Evolutionary conservation across 169 alveolate species (phyloP).

Genomic region (Plasmodium gallinaceum): DNA sequence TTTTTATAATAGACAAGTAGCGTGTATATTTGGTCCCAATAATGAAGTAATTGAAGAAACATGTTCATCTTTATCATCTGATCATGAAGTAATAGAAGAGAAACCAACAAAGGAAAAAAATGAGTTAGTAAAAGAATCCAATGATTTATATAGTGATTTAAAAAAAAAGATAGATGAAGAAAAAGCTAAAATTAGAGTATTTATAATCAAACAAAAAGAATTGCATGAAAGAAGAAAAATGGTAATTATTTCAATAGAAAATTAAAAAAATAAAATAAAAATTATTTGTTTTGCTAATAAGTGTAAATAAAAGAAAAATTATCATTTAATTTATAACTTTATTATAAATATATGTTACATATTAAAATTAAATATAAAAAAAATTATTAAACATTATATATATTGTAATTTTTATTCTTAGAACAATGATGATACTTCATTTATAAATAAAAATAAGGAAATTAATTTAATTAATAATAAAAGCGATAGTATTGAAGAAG

Average conservation of each 20-base stretch:
- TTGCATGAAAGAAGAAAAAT: conserved; percentile 76
- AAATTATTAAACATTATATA: neutral
- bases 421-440: conserved; percentile 36
- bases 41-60: conserved; percentile 72
- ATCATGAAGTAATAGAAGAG: conserved; percentile 66
- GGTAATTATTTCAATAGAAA: conserved; percentile 22
- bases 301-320: neutral
- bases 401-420: neutral
- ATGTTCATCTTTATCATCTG: conserved; percentile 71
- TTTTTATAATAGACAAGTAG: conserved; percentile 34
- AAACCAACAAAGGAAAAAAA: conserved; percentile 44
- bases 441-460: conserved; percentile 25
- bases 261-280: neutral
- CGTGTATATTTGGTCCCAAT: conserved; percentile 72
- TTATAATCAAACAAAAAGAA: conserved; percentile 82
- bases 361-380: neutral
- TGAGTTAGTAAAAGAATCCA: conserved; percentile 41
- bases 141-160: conserved; percentile 72
- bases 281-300: neutral
- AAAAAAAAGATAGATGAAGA: conserved; percentile 82
- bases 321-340: too few species aligned
- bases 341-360: too few species aligned
- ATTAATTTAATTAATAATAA: neutral
- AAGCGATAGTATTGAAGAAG: conserved; percentile 15
- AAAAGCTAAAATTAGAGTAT: conserved; percentile 81